These are phyloP conservation scores for Fusarium globosum DNA, from an alignment of 2,329 filamentous ascomycete genomes.

Conservation along the genomic window DNA sequence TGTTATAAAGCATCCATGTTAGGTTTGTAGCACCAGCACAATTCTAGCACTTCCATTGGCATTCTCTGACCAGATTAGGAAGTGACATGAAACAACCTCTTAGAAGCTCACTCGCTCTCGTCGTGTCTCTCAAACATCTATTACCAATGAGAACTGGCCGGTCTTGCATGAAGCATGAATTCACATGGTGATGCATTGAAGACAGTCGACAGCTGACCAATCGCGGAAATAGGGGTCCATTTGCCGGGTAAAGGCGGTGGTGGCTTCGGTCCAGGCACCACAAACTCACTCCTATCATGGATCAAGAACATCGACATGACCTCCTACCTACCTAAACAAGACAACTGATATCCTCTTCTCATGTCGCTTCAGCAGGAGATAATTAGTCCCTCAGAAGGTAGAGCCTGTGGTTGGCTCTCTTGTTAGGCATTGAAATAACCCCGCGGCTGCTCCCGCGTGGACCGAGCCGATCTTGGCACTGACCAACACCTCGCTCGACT, in stretches of 20 bases:
- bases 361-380: neutral
- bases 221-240: neutral
- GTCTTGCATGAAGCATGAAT: conserved; percentile 1
- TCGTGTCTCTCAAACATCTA: neutral
- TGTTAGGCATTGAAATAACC: conserved; percentile 2
- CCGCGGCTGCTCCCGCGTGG: conserved; percentile 38
- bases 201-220: conserved; percentile 10
- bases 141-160: neutral
- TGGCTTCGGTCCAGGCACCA: conserved; percentile 9
- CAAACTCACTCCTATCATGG: conserved; percentile 15
- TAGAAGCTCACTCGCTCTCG: neutral
- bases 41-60: neutral
- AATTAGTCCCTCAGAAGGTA: neutral
- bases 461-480: conserved; percentile 33
- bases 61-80: neutral
- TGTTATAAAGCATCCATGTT: neutral
- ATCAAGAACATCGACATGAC: neutral
- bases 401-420: neutral
- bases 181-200: conserved; percentile 4
- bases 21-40: neutral
- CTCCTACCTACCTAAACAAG: conserved; percentile 1
- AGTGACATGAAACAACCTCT: neutral
- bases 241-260: conserved; percentile 18
- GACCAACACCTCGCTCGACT: conserved; percentile 3
- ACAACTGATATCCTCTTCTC: neutral